These are phyloP conservation scores for Kitagawia praeruptora DNA, from an alignment of 129 eudicot species.

Conservation along the genomic window DNA sequence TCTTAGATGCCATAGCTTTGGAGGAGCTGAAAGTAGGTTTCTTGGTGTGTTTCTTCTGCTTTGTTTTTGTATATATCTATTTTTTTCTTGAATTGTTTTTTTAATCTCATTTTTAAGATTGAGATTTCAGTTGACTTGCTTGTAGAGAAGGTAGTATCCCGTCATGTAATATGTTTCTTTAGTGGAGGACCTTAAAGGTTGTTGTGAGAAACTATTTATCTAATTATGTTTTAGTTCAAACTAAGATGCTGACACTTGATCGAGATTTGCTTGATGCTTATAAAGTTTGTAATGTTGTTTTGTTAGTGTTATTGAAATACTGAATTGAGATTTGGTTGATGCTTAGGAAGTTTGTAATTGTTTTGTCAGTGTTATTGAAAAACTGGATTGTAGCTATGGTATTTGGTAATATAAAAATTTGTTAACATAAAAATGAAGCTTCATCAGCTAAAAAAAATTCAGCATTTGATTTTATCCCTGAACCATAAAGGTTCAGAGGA, in stretches of 20 bases:
- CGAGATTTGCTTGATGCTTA: neutral
- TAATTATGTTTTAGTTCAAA: neutral
- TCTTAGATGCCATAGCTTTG: neutral
- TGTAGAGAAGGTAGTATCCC: neutral
- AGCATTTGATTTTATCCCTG: neutral
- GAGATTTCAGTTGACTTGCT: neutral
- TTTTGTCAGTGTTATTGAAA: neutral
- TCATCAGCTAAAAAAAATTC: neutral
- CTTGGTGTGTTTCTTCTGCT: neutral
- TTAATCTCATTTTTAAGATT: neutral
- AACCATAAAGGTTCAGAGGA: neutral
- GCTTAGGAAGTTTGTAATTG: neutral
- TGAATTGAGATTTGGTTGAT: neutral
- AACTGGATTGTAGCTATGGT: neutral
- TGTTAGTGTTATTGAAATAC: neutral
- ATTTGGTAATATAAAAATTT: neutral
- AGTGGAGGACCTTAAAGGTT: neutral
- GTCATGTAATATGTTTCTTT: neutral
- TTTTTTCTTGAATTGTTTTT: neutral
- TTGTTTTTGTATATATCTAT: neutral
- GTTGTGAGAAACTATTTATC: neutral
- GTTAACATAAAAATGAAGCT: neutral
- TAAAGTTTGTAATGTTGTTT: neutral
- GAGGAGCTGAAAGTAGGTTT: neutral
- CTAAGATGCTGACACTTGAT: neutral